phyloP scores from a whole-genome alignment of 2,329 filamentous ascomycete species.

The Dothideomycetidae sp. region DNA sequence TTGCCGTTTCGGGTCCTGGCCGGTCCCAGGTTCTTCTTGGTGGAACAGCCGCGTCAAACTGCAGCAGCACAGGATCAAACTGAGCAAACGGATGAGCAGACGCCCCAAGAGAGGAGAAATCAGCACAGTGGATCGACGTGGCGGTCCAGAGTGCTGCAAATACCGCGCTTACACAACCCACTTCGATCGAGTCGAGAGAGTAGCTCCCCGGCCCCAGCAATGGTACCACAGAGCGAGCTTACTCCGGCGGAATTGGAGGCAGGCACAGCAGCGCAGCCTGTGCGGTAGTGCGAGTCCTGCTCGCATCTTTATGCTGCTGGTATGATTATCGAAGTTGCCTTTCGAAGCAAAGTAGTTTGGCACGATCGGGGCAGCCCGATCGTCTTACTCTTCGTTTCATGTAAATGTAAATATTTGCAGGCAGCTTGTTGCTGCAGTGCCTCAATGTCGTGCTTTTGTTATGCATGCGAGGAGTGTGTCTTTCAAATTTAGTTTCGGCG shows the following conservation, averaged over 20 bases:
- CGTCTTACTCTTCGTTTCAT: neutral
- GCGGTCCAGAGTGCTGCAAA: conserved; percentile 6
- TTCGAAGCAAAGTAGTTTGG: neutral
- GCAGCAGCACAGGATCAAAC: conserved; percentile 4
- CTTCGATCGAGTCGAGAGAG: conserved; percentile 7
- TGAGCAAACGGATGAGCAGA: conserved; percentile 1
- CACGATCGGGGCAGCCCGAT: too few relatives aligned
- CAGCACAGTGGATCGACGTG: neutral
- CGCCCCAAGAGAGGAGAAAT: neutral
- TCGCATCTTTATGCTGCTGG: neutral
- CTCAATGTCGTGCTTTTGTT: too few relatives aligned
- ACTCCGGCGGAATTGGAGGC: conserved; percentile 5
- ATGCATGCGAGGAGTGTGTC: too few relatives aligned
- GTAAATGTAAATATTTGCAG: neutral
- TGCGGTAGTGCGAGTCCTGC: neutral
- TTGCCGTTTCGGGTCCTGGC: conserved; percentile 18
- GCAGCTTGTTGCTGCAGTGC: too few relatives aligned
- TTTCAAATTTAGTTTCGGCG: too few relatives aligned
- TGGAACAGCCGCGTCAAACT: conserved; percentile 9
- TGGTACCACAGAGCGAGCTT: neutral
- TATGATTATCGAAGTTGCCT: too few relatives aligned
- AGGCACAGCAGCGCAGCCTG: conserved; percentile 4
- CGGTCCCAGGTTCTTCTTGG: conserved; percentile 17
- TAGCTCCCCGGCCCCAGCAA: neutral
- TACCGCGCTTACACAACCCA: conserved; percentile 6